Base-by-base conservation (phyloP, 139 green algal species). In the Microglena sp. region DNA sequence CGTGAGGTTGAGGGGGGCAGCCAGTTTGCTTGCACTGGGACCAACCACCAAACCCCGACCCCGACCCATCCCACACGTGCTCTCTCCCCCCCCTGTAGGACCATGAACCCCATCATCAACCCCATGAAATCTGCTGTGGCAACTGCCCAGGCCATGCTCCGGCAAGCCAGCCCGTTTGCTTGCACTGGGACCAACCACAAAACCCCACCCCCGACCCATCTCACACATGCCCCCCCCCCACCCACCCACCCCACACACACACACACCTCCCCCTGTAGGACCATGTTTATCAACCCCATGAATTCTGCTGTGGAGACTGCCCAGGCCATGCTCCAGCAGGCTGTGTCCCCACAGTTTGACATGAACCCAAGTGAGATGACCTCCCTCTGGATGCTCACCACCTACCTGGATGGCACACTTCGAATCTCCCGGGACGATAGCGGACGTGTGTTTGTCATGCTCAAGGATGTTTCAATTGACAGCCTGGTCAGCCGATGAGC, bases 331-430 rank as follows among this genome's bases (percentile, higher is more conserved):
- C 15, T 82, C 21, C 36, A 32, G 26, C 40, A 50, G 7, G 73
- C 68, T 1, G 64, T 67, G 29, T 44, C 62, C 26, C 73, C 73
- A 2, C 60, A 80, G 62, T 40, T 79, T 32, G n/a, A n/a, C n/a
- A n/a, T n/a, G n/a, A n/a, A n/a, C n/a, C 46, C 46, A 24, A 28
- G 4, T 3, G 64, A 70, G 40, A 21, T 55, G 31, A 60, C 11
- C 8, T 33, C 46, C 24, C 33, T 70, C 30, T 84, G 64, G 62
- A 77, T 84, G 68, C 63, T 84, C 34, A 84, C 74, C 63, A 84
- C 73, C 36, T 84, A 84, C 74, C 66, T 84, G 33, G 77, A 84
- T 46, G 70, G 77, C 60, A 73, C 50, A n/a, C 44, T 81, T 63
- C 74, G 77, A 5, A 55, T 84, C 32, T 71, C 55, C 29, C 44